phyloP scores from a whole-genome alignment of 352 stramenopile genomes.

The Phytophthora constricta region DNA sequence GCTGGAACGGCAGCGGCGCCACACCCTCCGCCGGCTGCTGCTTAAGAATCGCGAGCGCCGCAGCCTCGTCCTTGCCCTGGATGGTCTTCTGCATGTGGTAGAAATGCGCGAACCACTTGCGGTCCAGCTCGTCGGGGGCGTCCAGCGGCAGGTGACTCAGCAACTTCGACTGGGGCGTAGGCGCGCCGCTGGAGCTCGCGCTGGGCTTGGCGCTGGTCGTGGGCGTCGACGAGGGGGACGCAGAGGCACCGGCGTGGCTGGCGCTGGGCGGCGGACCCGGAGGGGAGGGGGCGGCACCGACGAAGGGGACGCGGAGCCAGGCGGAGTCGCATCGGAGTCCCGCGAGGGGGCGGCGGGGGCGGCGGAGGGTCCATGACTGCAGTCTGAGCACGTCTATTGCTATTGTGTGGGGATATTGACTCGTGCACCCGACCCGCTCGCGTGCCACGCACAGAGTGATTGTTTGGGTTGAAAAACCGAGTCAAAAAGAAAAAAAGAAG shows the following conservation, averaged over 20 bases:
- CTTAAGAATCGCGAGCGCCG: slow-evolving; percentile 65
- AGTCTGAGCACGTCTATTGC: background rate
- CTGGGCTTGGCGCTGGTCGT: slow-evolving; percentile 37
- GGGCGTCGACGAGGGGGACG: slow-evolving; percentile 37
- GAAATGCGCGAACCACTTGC: slow-evolving; percentile 89
- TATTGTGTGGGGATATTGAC: too few relatives aligned
- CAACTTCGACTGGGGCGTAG: slow-evolving; percentile 72
- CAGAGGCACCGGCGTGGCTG: slow-evolving; percentile 12
- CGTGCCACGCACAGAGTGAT: too few relatives aligned
- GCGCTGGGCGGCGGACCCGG: slow-evolving; percentile 36
- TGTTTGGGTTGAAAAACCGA: background rate
- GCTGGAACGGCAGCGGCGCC: slow-evolving; percentile 67
- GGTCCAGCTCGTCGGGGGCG: slow-evolving; percentile 75
- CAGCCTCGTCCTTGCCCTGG: slow-evolving; percentile 69
- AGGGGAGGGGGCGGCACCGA: slow-evolving; percentile 47
- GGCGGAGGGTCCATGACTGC: slow-evolving; percentile 32
- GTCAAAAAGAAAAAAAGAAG: background rate
- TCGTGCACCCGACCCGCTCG: too few relatives aligned
- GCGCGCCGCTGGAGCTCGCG: slow-evolving; percentile 20
- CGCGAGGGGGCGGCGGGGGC: slow-evolving; percentile 21
- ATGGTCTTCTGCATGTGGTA: slow-evolving; percentile 88
- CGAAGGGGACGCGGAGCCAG: slow-evolving; percentile 20
- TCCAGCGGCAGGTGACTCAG: slow-evolving; percentile 80
- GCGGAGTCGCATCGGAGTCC: background rate
- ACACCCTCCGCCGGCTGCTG: slow-evolving; percentile 46